A percentile compares a stretch with the other conserved stretches of the same genome.
Evolutionary conservation across 2,329 filamentous ascomycete genomes (phyloP).

Genomic region (Arthrinium phaeospermum): DNA sequence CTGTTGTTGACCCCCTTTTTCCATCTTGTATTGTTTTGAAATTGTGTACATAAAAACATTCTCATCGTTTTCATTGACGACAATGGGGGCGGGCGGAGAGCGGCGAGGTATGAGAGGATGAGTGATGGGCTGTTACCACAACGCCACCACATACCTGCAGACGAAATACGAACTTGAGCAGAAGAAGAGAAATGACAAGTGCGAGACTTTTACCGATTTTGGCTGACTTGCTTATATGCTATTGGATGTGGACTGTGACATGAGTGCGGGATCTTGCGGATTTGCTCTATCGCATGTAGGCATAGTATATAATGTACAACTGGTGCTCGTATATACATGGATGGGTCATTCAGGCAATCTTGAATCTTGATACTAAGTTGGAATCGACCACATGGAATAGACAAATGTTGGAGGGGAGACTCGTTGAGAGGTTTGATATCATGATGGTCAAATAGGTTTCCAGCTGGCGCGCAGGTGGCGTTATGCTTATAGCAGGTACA

Average conservation of each 20-base stretch:
- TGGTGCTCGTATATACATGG: background rate
- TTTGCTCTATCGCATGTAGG: background rate
- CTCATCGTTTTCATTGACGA: background rate
- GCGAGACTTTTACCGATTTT: background rate
- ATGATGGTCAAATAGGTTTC: background rate
- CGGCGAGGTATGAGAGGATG: background rate
- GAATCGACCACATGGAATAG: background rate
- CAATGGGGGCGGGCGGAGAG: background rate
- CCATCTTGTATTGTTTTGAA: background rate
- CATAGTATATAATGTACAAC: background rate
- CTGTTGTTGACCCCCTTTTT: constrained; percentile 1
- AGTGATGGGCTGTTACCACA: background rate
- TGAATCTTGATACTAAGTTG: background rate
- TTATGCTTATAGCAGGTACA: background rate
- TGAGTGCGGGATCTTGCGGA: background rate
- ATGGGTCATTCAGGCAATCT: background rate
- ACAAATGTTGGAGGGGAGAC: background rate
- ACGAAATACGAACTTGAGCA: background rate
- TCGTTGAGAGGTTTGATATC: background rate
- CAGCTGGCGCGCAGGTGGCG: constrained; percentile 11
- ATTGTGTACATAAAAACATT: constrained; percentile 16
- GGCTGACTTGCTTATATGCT: background rate
- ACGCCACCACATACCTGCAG: background rate
- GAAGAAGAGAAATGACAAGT: background rate
- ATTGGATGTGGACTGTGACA: background rate